A percentile compares a stretch with the other conserved stretches of the same genome.
phyloP scores from a whole-genome alignment of 805 yeast genomes.

The Starmerella scarabaei region DNA sequence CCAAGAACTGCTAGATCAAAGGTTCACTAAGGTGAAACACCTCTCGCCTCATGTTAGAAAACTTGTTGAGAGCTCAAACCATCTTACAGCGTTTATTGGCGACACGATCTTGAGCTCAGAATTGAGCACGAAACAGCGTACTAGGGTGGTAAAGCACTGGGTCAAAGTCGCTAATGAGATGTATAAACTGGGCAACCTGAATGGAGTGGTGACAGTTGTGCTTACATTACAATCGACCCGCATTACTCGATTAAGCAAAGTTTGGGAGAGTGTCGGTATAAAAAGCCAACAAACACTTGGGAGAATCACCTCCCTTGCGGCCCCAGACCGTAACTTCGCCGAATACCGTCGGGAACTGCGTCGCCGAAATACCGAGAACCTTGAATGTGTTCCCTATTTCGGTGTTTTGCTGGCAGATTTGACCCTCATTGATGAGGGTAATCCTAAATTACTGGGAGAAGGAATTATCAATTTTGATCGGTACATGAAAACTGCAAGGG shows the following conservation, averaged over 20 bases:
- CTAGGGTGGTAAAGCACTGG: constrained; percentile 28
- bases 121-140: constrained; percentile 24
- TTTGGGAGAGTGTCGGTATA: constrained; percentile 27
- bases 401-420: constrained; percentile 29
- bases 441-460: constrained; percentile 21
- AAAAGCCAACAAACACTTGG: constrained; percentile 21
- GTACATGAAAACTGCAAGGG: constrained; percentile 23
- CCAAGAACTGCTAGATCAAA: constrained; percentile 27
- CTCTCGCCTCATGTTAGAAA: constrained; percentile 26
- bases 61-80: constrained; percentile 25
- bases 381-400: constrained; percentile 26
- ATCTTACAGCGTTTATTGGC: constrained; percentile 28
- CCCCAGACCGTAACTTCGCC: constrained; percentile 28
- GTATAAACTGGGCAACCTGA: constrained; percentile 25
- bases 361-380: constrained; percentile 17
- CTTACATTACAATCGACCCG: constrained; percentile 27
- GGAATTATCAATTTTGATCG: constrained; percentile 27
- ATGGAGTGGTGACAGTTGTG: constrained; percentile 26
- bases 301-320: constrained; percentile 21
- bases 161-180: constrained; percentile 28
- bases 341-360: constrained; percentile 25
- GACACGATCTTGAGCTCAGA: constrained; percentile 25
- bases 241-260: constrained; percentile 26
- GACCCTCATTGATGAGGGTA: constrained; percentile 30
- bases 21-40: constrained; percentile 25